Evolutionary conservation across 2,329 filamentous ascomycete genomes (phyloP), one percentile per base, ranked within the genome.

Genomic region (Neocatenulostroma microsporum): DNA sequence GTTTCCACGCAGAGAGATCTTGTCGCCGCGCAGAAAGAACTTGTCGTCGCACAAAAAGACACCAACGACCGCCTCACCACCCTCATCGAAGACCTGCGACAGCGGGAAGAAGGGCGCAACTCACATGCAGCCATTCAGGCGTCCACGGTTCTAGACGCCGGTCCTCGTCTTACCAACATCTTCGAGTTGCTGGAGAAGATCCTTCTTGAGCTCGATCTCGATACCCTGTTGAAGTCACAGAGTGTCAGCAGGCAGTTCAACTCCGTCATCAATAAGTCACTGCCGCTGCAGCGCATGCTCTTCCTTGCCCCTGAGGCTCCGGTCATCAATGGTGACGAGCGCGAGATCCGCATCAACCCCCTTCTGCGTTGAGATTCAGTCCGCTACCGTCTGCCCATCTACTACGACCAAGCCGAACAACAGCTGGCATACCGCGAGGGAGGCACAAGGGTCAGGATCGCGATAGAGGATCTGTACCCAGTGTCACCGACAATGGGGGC

Each of bases 401-500:
- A 27, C 25, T 27, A n/a, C 15, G 25, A 27, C 25, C n/a, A n/a
- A n/a, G n/a, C n/a, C n/a, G n/a, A 27, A 27, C 25, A 27, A 27
- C 25, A 27, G 7, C 27, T n/a, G n/a, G n/a, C n/a, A n/a, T n/a
- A n/a, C n/a, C n/a, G n/a, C n/a, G n/a, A n/a, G n/a, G n/a, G n/a
- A n/a, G n/a, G n/a, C n/a, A n/a, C n/a, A n/a, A n/a, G n/a, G n/a
- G n/a, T n/a, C n/a, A n/a, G n/a, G n/a, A n/a, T n/a, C n/a, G n/a
- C n/a, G n/a, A n/a, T n/a, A n/a, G n/a, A n/a, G n/a, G n/a, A n/a
- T n/a, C n/a, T n/a, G n/a, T n/a, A n/a, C n/a, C n/a, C n/a, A n/a
- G n/a, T n/a, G n/a, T n/a, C n/a, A n/a, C n/a, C n/a, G n/a, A n/a
- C n/a, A n/a, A n/a, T n/a, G n/a, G n/a, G n/a, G n/a, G n/a, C n/a